phyloP scores from a whole-genome alignment of 2,329 filamentous ascomycete species.

The Aspergillus aculeatinus region DNA sequence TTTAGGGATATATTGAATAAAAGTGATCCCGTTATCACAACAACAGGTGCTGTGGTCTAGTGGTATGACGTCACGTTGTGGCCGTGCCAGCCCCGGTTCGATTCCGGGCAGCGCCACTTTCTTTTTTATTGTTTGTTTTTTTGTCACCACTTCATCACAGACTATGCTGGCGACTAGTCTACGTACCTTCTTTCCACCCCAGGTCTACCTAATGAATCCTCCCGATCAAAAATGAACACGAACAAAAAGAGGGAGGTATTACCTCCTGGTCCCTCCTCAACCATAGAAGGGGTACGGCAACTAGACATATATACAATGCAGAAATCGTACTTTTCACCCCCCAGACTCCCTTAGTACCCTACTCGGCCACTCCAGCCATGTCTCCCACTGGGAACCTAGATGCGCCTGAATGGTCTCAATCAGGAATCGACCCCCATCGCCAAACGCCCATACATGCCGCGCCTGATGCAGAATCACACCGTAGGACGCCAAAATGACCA shows the following conservation, averaged over 20 bases:
- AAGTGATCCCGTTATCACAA: background rate
- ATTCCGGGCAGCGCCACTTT: background rate
- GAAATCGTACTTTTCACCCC: background rate
- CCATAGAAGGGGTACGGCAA: background rate
- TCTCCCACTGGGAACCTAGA: slow-evolving; percentile 28
- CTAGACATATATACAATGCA: background rate
- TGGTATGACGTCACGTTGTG: background rate
- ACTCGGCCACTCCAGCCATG: slow-evolving; percentile 30
- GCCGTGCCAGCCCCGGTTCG: background rate
- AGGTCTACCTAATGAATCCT: no score
- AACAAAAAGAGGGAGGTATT: no score
- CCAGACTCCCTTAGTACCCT: background rate
- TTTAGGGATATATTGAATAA: background rate
- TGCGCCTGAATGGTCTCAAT: slow-evolving; percentile 23
- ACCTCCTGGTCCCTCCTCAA: no score
- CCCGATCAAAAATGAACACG: no score
- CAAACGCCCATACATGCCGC: slow-evolving; percentile 37
- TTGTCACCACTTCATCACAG: background rate
- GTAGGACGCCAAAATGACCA: slow-evolving; percentile 42
- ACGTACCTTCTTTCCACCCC: no score
- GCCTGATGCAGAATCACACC: slow-evolving; percentile 37
- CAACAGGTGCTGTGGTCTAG: background rate
- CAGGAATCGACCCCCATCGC: slow-evolving; percentile 30
- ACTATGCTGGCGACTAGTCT: no score
- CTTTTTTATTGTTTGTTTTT: background rate